Percentiles rank a stretch among this genome's conserved stretches.
Evolutionary conservation across 805 yeast genomes (phyloP).

Genomic region (Pichia nanzhaoensis): DNA sequence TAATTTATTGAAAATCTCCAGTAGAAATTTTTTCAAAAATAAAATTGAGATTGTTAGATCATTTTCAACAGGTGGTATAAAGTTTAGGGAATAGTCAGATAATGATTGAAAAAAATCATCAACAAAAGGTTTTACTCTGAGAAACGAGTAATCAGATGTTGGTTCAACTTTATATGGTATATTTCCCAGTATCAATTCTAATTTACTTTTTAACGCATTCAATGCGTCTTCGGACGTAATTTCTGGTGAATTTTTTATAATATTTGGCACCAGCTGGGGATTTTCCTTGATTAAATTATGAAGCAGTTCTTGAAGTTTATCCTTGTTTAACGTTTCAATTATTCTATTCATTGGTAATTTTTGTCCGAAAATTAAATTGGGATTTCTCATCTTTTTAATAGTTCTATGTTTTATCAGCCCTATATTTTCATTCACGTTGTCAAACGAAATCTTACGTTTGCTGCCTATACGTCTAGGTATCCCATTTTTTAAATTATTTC

Average conservation of each 20-base stretch:
- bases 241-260: constrained; percentile 48
- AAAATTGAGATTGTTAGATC: constrained; percentile 48
- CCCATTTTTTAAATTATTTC: background rate
- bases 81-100: constrained; percentile 66
- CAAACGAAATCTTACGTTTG: constrained; percentile 3
- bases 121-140: constrained; percentile 61
- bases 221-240: constrained; percentile 51
- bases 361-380: constrained; percentile 42
- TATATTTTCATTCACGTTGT: background rate
- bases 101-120: constrained; percentile 65
- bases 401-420: background rate
- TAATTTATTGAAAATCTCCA: constrained; percentile 50
- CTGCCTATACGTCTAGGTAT: background rate
- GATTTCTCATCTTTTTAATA: constrained; percentile 31
- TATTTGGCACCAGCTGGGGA: constrained; percentile 53
- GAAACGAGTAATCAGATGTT: constrained; percentile 66
- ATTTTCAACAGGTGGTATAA: constrained; percentile 63
- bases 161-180: constrained; percentile 75
- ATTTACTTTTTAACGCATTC: constrained; percentile 40
- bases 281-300: constrained; percentile 46
- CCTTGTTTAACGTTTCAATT: constrained; percentile 60
- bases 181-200: constrained; percentile 37
- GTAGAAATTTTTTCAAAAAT: constrained; percentile 54
- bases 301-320: constrained; percentile 46
- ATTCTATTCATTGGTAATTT: constrained; percentile 56